Conservation (phyloP, 495 filamentous ascomycete genomes). For the Rhizodiscina lignyota region DNA sequence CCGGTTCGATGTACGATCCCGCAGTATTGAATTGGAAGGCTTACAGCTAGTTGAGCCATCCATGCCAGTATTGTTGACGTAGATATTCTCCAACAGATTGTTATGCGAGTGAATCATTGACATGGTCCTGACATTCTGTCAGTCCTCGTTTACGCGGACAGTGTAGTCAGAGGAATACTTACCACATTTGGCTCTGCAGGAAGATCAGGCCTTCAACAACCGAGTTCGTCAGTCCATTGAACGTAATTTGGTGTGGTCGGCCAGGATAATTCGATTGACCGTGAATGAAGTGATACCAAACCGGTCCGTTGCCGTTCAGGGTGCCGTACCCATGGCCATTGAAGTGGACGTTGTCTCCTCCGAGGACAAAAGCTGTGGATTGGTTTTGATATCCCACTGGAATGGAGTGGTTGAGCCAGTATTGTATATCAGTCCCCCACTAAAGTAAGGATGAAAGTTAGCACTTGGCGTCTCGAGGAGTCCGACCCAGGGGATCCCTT, state of each 20-base stretch:
- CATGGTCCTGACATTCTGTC: conserved; percentile 10
- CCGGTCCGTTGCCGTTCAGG: conserved; percentile 31
- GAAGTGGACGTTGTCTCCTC: conserved; percentile 25
- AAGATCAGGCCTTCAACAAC: conserved; percentile 20
- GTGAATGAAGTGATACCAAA: conserved; percentile 25
- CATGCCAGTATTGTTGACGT: conserved; percentile 28
- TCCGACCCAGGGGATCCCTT: too few relatives aligned
- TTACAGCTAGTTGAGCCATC: conserved; percentile 4
- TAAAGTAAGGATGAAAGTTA: conserved; percentile 6
- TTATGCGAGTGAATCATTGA: conserved; percentile 23
- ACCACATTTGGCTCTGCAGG: conserved; percentile 30
- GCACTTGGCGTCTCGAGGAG: too few relatives aligned
- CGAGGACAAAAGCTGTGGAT: conserved; percentile 29
- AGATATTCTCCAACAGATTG: conserved; percentile 24
- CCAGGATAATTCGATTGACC: conserved; percentile 26
- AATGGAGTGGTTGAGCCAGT: conserved; percentile 28
- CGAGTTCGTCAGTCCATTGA: conserved; percentile 21
- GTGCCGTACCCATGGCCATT: conserved; percentile 24
- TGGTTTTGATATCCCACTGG: conserved; percentile 30
- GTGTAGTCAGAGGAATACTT: background rate
- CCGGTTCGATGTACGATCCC: too few relatives aligned
- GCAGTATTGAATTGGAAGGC: background rate
- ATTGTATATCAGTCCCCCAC: conserved; percentile 26
- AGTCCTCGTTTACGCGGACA: too few relatives aligned
- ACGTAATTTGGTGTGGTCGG: conserved; percentile 27